Evolutionary conservation across 1,139 yeast genomes (phyloP).

Genomic region (Yamadazyma diddensiae): DNA sequence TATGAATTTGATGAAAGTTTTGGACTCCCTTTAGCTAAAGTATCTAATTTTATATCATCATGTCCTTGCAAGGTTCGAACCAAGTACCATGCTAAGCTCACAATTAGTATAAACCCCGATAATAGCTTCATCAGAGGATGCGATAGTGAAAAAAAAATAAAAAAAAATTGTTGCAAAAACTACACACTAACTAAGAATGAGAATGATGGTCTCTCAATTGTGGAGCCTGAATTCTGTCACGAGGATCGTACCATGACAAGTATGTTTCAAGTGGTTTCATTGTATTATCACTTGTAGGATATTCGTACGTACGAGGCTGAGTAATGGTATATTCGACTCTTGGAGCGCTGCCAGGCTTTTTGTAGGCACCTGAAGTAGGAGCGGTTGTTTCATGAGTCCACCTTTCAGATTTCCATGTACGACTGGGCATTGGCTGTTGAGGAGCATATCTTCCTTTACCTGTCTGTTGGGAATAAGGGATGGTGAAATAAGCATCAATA

Average conservation of each 20-base stretch:
- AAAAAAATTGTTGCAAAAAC: too few relatives aligned
- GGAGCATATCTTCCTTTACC: slow-evolving; percentile 30
- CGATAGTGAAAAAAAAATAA: too few relatives aligned
- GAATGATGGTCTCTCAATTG: neutral
- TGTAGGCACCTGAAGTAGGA: slow-evolving; percentile 2
- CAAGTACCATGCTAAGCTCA: too few relatives aligned
- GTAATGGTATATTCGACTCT: slow-evolving; percentile 14
- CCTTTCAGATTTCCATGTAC: slow-evolving; percentile 4
- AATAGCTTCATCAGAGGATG: too few relatives aligned
- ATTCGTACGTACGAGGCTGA: slow-evolving; percentile 11
- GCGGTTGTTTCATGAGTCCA: slow-evolving; percentile 4
- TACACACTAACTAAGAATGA: slow-evolving; percentile 1
- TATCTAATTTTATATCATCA: too few relatives aligned
- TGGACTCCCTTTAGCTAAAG: too few relatives aligned
- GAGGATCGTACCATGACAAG: slow-evolving; percentile 9
- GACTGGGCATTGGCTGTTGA: slow-evolving; percentile 20
- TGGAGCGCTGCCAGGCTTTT: slow-evolving; percentile 4
- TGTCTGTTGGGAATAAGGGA: slow-evolving; percentile 27
- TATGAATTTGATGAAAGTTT: slow-evolving; percentile 47
- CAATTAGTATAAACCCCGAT: too few relatives aligned
- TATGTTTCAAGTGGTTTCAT: slow-evolving; percentile 3
- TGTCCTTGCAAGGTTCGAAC: too few relatives aligned
- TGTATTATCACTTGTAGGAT: slow-evolving; percentile 8
- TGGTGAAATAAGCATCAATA: slow-evolving; percentile 20
- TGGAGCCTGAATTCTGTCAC: slow-evolving; percentile 6